A percentile compares a stretch with the other conserved stretches of the same genome.
Evolutionary conservation across 1,284 basidiomycete species (phyloP).

Genomic region (Cryptococcus sp.): DNA sequence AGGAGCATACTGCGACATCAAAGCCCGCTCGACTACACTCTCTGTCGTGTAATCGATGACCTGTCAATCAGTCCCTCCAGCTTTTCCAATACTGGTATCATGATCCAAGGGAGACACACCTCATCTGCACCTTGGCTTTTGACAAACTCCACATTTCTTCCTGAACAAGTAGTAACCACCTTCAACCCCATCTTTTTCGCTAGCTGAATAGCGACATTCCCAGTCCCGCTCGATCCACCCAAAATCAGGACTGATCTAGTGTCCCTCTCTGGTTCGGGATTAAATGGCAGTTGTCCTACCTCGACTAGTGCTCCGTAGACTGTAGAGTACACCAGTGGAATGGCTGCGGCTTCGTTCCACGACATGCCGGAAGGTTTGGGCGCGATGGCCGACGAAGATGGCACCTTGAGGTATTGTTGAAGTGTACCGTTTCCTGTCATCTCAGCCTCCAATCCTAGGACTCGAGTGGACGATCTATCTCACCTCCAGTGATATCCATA

Average conservation of each 20-base stretch:
- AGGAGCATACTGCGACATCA: conserved; percentile 30
- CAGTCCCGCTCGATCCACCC: conserved; percentile 63
- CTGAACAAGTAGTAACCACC: conserved; percentile 58
- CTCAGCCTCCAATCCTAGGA: not conserved
- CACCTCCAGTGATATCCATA: conserved; percentile 12
- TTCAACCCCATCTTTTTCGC: conserved; percentile 58
- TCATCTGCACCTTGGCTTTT: conserved; percentile 51
- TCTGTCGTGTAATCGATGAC: conserved; percentile 59
- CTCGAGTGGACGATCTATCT: not conserved
- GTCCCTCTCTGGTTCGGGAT: conserved; percentile 39
- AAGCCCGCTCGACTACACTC: conserved; percentile 52
- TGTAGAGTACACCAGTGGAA: conserved; percentile 57
- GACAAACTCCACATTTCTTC: conserved; percentile 53
- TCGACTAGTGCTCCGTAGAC: conserved; percentile 56
- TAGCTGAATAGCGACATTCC: conserved; percentile 61
- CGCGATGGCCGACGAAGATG: conserved; percentile 37
- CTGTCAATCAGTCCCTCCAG: conserved; percentile 28
- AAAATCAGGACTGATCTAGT: conserved; percentile 55
- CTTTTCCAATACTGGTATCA: too few relatives aligned
- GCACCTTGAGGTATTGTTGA: conserved; percentile 54
- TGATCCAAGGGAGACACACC: too few relatives aligned
- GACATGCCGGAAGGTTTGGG: conserved; percentile 45
- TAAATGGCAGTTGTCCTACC: conserved; percentile 42
- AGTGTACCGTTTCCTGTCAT: conserved; percentile 53
- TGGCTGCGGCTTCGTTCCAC: conserved; percentile 56